Conservation (phyloP, 1,284 basidiomycete genomes). For the Cryptococcus sp. region DNA sequence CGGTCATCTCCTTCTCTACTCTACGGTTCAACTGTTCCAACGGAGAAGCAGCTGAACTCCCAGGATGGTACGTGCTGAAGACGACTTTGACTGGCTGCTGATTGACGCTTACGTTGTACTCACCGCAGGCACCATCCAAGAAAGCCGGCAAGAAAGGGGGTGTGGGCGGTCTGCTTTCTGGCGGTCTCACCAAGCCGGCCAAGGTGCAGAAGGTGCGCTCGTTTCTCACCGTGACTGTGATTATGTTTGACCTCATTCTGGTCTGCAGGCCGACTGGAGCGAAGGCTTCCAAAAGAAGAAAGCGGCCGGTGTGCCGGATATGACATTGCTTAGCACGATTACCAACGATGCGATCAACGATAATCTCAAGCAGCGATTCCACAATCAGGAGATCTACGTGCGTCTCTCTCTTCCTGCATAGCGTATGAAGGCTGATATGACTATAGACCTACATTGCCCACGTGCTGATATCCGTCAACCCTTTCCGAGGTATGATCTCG, state of each 20-base stretch:
- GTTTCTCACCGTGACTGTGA: not conserved
- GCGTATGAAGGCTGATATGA: not conserved
- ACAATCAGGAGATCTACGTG: conserved; percentile 89
- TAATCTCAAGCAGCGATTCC: conserved; percentile 95
- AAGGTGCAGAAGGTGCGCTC: conserved; percentile 27
- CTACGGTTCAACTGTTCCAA: no score
- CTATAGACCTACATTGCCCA: conserved; percentile 88
- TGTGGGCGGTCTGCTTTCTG: conserved; percentile 66
- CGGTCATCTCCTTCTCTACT: no score
- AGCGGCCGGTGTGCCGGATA: conserved; percentile 94
- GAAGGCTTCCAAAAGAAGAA: conserved; percentile 99
- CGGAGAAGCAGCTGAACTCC: no score
- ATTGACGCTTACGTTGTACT: no score
- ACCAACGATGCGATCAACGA: conserved; percentile 98
- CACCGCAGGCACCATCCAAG: conserved; percentile 75
- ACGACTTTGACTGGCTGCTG: no score
- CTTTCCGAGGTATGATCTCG: conserved; percentile 74
- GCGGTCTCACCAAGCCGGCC: conserved; percentile 63
- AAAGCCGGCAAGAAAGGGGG: conserved; percentile 84
- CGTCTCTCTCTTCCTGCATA: conserved; percentile 20
- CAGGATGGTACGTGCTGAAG: no score
- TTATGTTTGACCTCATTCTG: not conserved
- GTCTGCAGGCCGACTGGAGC: conserved; percentile 86
- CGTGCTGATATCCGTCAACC: conserved; percentile 98
- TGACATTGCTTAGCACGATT: conserved; percentile 96